These are phyloP conservation scores for Trypanosoma lewisi DNA, from an alignment of 208 protist genomes.

Conservation along the genomic window DNA sequence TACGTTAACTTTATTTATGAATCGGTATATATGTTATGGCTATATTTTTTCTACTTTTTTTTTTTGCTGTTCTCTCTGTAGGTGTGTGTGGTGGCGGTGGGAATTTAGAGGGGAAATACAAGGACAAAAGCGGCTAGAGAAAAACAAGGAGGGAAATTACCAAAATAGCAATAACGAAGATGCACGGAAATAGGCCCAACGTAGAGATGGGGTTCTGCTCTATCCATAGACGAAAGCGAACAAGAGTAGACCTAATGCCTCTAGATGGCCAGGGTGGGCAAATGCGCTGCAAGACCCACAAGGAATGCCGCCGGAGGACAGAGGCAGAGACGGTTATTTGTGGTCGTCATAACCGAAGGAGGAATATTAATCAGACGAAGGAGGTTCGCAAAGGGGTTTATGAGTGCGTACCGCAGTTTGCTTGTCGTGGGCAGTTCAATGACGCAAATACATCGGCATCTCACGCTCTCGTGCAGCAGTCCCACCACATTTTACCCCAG, in stretches of 20 bases:
- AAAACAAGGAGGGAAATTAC: too few species aligned
- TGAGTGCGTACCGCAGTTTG: constrained; percentile 58
- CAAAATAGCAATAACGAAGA: background rate
- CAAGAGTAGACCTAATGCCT: constrained; percentile 58
- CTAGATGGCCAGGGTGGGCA: constrained; percentile 46
- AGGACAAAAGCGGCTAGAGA: background rate
- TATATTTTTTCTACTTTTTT: constrained; percentile 12
- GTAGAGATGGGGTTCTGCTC: constrained; percentile 70
- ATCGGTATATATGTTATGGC: background rate
- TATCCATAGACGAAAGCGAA: constrained; percentile 60
- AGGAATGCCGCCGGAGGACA: constrained; percentile 53
- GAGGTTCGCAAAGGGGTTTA: constrained; percentile 67
- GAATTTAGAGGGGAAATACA: background rate
- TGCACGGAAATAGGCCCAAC: constrained; percentile 28
- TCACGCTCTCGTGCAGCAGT: background rate
- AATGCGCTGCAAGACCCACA: constrained; percentile 60
- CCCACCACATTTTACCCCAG: constrained; percentile 9
- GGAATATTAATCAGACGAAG: constrained; percentile 64
- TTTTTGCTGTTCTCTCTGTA: constrained; percentile 7
- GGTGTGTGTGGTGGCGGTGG: too few species aligned
- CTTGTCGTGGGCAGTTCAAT: constrained; percentile 42
- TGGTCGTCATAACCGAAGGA: constrained; percentile 61
- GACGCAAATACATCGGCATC: constrained; percentile 8
- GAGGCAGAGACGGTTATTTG: constrained; percentile 48
- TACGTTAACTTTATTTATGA: background rate